Percentiles rank a stretch among this genome's conserved stretches.
Evolutionary conservation across 306 rosid species (phyloP).

Genomic region (Pterocarpus santalinus): DNA sequence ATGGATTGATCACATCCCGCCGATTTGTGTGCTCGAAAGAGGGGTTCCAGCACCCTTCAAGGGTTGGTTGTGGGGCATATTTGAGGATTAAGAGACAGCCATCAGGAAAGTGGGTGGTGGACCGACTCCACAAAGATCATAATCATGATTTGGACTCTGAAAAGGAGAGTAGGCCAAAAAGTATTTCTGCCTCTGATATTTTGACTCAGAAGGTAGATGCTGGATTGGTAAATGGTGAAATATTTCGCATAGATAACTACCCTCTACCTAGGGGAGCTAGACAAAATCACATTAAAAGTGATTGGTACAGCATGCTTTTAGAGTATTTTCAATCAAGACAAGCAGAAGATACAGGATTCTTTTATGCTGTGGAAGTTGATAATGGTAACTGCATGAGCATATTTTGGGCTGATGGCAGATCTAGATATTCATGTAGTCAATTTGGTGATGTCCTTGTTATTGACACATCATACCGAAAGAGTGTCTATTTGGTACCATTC

Average conservation of each 20-base stretch:
- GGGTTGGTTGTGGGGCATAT: slow-evolving; percentile 94
- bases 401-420: slow-evolving; percentile 99
- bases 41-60: slow-evolving; percentile 96
- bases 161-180: slow-evolving; percentile 53
- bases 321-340: slow-evolving; percentile 90
- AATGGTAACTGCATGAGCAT: slow-evolving; percentile 85
- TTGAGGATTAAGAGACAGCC: slow-evolving; percentile 91
- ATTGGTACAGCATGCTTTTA: slow-evolving; percentile 78
- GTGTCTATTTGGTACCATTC: slow-evolving; percentile 81
- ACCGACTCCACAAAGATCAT: slow-evolving; percentile 85
- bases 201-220: slow-evolving; percentile 69
- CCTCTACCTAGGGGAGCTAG: slow-evolving; percentile 65
- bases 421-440: slow-evolving; percentile 91
- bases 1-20: slow-evolving; percentile 83
- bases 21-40: slow-evolving; percentile 96
- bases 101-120: slow-evolving; percentile 88
- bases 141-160: slow-evolving; percentile 77
- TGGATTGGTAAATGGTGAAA: slow-evolving; percentile 68
- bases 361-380: slow-evolving; percentile 82
- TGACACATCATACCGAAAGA: slow-evolving; percentile 84
- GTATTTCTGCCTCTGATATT: slow-evolving; percentile 63
- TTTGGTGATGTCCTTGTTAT: slow-evolving; percentile 86
- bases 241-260: slow-evolving; percentile 65
- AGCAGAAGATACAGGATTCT: slow-evolving; percentile 95
- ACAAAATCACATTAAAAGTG: slow-evolving; percentile 81